Percentiles rank a stretch among this genome's conserved stretches.
Conservation (phyloP, 2,329 filamentous ascomycete genomes). For the Cercospora citrullina region DNA sequence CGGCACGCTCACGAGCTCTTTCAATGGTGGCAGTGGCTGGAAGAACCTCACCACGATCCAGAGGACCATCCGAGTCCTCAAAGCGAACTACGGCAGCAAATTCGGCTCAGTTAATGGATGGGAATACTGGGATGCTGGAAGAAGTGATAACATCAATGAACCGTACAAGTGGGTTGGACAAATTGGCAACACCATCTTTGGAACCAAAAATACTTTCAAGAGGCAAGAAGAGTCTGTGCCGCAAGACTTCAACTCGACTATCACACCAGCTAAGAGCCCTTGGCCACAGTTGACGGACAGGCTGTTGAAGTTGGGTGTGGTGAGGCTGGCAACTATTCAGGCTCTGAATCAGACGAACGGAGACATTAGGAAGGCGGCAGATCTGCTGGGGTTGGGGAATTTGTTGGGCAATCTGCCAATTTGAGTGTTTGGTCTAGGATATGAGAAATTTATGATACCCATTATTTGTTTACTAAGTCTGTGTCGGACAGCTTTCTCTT, state of each 20-base stretch:
- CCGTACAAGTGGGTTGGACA: conserved; percentile 27
- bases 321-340: conserved; percentile 17
- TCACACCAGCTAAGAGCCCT: conserved; percentile 23
- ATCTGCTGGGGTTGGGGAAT: background rate
- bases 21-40: conserved; percentile 33
- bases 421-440: background rate
- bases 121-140: conserved; percentile 36
- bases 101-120: conserved; percentile 33
- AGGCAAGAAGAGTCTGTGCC: conserved; percentile 14
- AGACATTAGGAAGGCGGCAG: conserved; percentile 12
- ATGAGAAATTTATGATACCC: conserved; percentile 2
- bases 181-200: conserved; percentile 21
- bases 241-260: conserved; percentile 13
- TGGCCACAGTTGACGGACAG: conserved; percentile 25
- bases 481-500: conserved; percentile 6
- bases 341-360: conserved; percentile 27
- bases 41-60: conserved; percentile 23
- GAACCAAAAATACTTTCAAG: conserved; percentile 16
- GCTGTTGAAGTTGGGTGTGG: conserved; percentile 16
- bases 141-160: conserved; percentile 17
- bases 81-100: conserved; percentile 24
- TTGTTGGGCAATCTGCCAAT: background rate
- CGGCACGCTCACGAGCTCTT: conserved; percentile 29
- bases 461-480: background rate
- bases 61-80: conserved; percentile 25